Percentiles rank a stretch among this genome's conserved stretches.
These are phyloP conservation scores for Suillus alpinus DNA, from an alignment of 768 basidiomycete species.

Conservation along the genomic window DNA sequence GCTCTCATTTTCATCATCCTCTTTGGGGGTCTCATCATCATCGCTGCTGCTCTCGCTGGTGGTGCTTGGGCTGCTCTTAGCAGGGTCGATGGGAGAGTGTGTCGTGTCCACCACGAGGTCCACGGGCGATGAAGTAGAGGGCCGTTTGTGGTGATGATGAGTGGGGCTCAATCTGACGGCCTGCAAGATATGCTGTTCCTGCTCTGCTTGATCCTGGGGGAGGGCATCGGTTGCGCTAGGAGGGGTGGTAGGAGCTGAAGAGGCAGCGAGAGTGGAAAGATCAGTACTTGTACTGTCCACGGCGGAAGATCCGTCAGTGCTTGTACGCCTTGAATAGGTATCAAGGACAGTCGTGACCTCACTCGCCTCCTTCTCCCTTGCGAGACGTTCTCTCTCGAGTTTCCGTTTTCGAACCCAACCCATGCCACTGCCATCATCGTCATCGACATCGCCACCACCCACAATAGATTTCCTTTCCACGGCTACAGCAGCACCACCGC, in stretches of 20 bases:
- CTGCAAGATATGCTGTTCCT: constrained; percentile 16
- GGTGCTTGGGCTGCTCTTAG: background rate
- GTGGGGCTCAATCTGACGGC: constrained; percentile 25
- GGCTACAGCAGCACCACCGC: constrained; percentile 28
- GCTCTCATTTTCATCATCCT: constrained; percentile 12
- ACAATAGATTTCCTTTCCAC: constrained; percentile 28
- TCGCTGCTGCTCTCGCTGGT: background rate
- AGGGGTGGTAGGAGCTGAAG: background rate
- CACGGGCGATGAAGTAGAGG: background rate
- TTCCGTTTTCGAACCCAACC: constrained; percentile 71
- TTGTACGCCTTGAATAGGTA: background rate
- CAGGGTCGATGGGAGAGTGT: background rate
- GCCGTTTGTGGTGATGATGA: background rate
- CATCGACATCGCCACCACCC: constrained; percentile 35
- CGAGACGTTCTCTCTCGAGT: constrained; percentile 52
- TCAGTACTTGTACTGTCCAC: constrained; percentile 3
- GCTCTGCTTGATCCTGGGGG: background rate
- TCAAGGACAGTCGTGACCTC: background rate
- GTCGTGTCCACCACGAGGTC: background rate
- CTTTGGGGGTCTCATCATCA: constrained; percentile 8
- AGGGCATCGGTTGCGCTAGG: background rate
- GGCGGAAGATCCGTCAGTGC: background rate
- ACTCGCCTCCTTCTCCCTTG: constrained; percentile 17
- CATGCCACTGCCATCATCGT: constrained; percentile 85
- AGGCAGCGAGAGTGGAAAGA: background rate